Conservation (phyloP, 2,329 filamentous ascomycete genomes). For the Aspergillus sclerotialis region DNA sequence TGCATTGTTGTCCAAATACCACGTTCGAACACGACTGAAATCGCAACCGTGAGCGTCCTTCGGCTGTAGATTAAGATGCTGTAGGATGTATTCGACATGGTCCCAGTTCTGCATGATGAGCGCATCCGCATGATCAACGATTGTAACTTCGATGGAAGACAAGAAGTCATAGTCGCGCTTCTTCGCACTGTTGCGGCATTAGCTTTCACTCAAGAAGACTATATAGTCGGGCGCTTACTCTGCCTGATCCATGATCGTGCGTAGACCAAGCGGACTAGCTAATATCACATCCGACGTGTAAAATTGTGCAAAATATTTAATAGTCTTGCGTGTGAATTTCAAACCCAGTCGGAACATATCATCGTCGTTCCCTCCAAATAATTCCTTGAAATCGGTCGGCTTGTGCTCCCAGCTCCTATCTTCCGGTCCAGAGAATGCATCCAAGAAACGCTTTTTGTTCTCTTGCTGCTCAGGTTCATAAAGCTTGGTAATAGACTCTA, state of each 20-base stretch:
- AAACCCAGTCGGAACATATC: slow-evolving; percentile 95
- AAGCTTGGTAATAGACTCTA: slow-evolving; percentile 69
- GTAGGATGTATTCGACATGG: slow-evolving; percentile 85
- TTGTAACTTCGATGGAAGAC: slow-evolving; percentile 82
- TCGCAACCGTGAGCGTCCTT: slow-evolving; percentile 87
- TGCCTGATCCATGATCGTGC: slow-evolving; percentile 78
- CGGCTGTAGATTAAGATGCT: slow-evolving; percentile 84
- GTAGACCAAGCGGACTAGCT: slow-evolving; percentile 80
- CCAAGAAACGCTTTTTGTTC: slow-evolving; percentile 86
- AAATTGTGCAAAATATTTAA: slow-evolving; percentile 92
- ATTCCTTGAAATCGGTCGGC: slow-evolving; percentile 76
- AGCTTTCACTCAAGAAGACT: slow-evolving; percentile 9
- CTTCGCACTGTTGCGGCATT: slow-evolving; percentile 42
- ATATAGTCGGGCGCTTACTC: slow-evolving; percentile 43
- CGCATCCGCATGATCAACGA: slow-evolving; percentile 88
- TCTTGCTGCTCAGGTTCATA: slow-evolving; percentile 86
- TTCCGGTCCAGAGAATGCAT: slow-evolving; percentile 66
- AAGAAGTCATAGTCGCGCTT: slow-evolving; percentile 81
- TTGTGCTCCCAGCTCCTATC: slow-evolving; percentile 65
- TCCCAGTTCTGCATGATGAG: slow-evolving; percentile 99
- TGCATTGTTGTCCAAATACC: slow-evolving; percentile 88
- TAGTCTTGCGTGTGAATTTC: slow-evolving; percentile 91
- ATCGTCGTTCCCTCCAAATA: slow-evolving; percentile 93
- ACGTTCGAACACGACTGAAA: slow-evolving; percentile 79
- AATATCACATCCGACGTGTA: slow-evolving; percentile 95